phyloP scores from a whole-genome alignment of 768 basidiomycete genomes.

The Boletales sp. region DNA sequence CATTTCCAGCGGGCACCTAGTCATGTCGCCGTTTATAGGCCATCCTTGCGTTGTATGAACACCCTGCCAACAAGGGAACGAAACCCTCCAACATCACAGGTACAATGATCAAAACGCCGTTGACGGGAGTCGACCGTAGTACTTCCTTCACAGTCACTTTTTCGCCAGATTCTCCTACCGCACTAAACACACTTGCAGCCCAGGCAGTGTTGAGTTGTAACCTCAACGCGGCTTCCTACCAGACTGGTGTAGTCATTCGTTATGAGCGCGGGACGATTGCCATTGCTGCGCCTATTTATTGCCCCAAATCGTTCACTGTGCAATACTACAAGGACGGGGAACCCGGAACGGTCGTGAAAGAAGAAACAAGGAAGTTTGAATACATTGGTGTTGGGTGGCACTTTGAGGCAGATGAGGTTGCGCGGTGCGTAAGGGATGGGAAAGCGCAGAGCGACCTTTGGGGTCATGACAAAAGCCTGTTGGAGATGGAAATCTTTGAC shows the following conservation, averaged over 20 bases:
- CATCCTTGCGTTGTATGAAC: slow-evolving; percentile 74
- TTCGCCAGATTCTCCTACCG: slow-evolving; percentile 38
- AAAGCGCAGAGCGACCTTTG: slow-evolving; percentile 71
- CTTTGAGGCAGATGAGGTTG: slow-evolving; percentile 88
- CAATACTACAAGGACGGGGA: slow-evolving; percentile 53
- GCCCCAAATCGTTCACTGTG: slow-evolving; percentile 63
- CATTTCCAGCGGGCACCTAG: background rate
- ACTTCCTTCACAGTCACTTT: slow-evolving; percentile 77
- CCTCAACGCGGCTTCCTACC: slow-evolving; percentile 47
- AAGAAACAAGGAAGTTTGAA: slow-evolving; percentile 57
- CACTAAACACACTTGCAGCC: slow-evolving; percentile 45
- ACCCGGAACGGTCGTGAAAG: slow-evolving; percentile 39
- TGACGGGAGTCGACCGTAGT: slow-evolving; percentile 75
- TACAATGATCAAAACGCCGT: slow-evolving; percentile 73
- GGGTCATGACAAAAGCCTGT: slow-evolving; percentile 74
- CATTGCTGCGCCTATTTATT: slow-evolving; percentile 62
- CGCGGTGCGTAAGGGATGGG: slow-evolving; percentile 68
- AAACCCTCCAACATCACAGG: slow-evolving; percentile 57
- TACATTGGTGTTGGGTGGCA: slow-evolving; percentile 74
- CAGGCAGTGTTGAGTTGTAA: slow-evolving; percentile 73
- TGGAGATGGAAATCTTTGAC: slow-evolving; percentile 85
- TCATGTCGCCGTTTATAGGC: slow-evolving; percentile 45
- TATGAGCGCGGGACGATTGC: slow-evolving; percentile 71
- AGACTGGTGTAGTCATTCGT: slow-evolving; percentile 62
- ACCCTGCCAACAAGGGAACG: slow-evolving; percentile 63